Base-by-base conservation (phyloP, 1,139 yeast species). In the Suhomyces bokatorum region DNA sequence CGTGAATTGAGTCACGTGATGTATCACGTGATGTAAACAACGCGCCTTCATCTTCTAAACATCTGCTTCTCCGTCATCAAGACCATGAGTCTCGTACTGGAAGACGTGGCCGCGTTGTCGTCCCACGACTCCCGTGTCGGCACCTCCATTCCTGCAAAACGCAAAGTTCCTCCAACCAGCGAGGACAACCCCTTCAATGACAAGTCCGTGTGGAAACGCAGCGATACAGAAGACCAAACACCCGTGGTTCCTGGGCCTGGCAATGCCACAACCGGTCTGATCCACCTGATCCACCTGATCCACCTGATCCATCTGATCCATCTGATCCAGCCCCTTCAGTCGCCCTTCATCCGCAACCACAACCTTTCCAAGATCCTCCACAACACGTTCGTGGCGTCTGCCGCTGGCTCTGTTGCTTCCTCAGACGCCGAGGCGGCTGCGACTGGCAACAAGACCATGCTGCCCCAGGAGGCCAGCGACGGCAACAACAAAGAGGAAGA, bases 141-240 rank as follows among this genome's bases (percentile, higher is more conserved):
- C 11, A 15, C 29, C n/a, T n/a, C 20, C 16, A 16, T 37, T 12
- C 41, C 40, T 8, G 30, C 26, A 36, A 46, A 37, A 43, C 40
- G 43, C 20, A 42, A 37, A 41, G 38, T 40, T 7, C 40, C 48
- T 4, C 45, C 39, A 15, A 40, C 46, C 37, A 45, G 54, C 27
- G 53, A 48, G 22, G 62, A 58, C 26, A 60, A 59, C 40, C 63
- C 63, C 7, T 60, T 60, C 45, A 53, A 57, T 39, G 63, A 51
- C 20, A 37, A 37, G 28, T 24, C 30, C 13, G 13, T 35, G 14
- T n/a, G 22, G 12, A 11, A 29, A 37, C 47, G 35, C 36, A 41
- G 40, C 35, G 40, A 41, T 15, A 33, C 28, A 11, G 35, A 34
- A 30, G 36, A 33, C 10, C 24, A 28, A 28, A 37, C n/a, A 6